phyloP scores from a whole-genome alignment of 139 green algal genomes.

The Chlorella sorokiniana region DNA sequence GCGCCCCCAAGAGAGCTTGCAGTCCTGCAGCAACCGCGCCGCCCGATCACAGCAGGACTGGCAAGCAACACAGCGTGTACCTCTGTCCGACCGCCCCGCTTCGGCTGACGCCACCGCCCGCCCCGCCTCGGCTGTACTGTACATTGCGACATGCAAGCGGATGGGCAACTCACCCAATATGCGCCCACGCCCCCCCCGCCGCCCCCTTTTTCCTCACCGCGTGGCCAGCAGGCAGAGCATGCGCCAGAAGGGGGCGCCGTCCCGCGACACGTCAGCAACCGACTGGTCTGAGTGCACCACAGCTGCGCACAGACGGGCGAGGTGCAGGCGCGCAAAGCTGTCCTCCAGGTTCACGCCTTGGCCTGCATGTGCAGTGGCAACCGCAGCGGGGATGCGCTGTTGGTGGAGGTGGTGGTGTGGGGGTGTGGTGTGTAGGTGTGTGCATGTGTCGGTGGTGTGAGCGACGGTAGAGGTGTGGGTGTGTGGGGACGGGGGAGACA shows the following conservation, averaged over 20 bases:
- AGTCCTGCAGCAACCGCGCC: too few relatives aligned
- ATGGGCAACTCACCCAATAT: too few relatives aligned
- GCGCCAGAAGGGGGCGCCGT: conserved; percentile 47
- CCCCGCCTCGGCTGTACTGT: too few relatives aligned
- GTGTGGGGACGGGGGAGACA: too few relatives aligned
- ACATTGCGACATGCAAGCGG: too few relatives aligned
- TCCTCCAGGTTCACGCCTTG: conserved; percentile 64
- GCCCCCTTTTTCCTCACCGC: conserved; percentile 13
- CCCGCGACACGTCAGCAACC: conserved; percentile 28
- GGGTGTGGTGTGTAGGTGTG: background rate
- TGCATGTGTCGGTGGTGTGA: too few relatives aligned
- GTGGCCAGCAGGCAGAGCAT: conserved; percentile 62
- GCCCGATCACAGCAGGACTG: too few relatives aligned
- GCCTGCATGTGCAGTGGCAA: background rate
- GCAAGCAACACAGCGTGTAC: too few relatives aligned
- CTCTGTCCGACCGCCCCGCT: too few relatives aligned
- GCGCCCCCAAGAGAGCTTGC: too few relatives aligned
- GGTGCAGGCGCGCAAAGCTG: conserved; percentile 71
- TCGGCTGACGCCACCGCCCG: too few relatives aligned
- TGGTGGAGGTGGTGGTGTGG: background rate
- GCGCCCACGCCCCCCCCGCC: background rate
- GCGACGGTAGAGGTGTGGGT: too few relatives aligned
- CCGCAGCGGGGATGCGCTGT: background rate
- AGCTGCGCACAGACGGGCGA: conserved; percentile 69
- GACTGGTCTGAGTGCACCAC: conserved; percentile 71